Evolutionary conservation across 305 asterid species (phyloP).

Genomic region (Solanum hybrid): DNA sequence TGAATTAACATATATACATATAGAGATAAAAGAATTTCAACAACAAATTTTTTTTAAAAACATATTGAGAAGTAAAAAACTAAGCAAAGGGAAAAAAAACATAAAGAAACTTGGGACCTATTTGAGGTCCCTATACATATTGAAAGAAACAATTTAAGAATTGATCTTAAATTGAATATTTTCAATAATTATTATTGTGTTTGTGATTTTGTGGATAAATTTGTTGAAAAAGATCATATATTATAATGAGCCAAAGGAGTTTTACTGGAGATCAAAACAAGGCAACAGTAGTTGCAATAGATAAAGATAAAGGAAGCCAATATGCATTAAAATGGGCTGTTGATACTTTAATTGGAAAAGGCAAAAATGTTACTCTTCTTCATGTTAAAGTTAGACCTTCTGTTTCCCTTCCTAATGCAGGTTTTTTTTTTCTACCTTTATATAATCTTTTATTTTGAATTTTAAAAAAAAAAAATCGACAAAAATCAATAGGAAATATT

Average conservation of each 20-base stretch:
- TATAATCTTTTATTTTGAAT: neutral
- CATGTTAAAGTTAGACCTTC: slow-evolving; percentile 47
- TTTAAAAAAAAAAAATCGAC: neutral
- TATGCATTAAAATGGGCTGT: slow-evolving; percentile 94
- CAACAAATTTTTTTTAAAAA: neutral
- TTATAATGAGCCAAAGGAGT: slow-evolving; percentile 28
- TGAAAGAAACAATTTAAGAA: neutral
- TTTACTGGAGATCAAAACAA: slow-evolving; percentile 20
- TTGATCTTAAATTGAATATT: neutral
- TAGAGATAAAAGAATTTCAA: neutral
- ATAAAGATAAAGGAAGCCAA: slow-evolving; percentile 90
- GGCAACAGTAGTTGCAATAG: slow-evolving; percentile 61
- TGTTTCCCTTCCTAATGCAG: slow-evolving; percentile 12
- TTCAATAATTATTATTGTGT: neutral
- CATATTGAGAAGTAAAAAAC: neutral
- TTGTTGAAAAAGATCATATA: neutral
- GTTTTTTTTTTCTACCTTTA: slow-evolving; percentile 5
- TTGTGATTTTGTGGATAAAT: neutral
- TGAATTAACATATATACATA: neutral
- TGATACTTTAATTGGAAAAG: slow-evolving; percentile 61
- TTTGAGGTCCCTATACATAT: neutral
- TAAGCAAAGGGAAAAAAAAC: neutral
- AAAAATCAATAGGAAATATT: neutral
- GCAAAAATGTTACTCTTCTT: slow-evolving; percentile 61
- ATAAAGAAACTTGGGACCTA: neutral